These are phyloP conservation scores for Stenocarpella maydis DNA, from an alignment of 2,329 filamentous ascomycete species.

Conservation along the genomic window DNA sequence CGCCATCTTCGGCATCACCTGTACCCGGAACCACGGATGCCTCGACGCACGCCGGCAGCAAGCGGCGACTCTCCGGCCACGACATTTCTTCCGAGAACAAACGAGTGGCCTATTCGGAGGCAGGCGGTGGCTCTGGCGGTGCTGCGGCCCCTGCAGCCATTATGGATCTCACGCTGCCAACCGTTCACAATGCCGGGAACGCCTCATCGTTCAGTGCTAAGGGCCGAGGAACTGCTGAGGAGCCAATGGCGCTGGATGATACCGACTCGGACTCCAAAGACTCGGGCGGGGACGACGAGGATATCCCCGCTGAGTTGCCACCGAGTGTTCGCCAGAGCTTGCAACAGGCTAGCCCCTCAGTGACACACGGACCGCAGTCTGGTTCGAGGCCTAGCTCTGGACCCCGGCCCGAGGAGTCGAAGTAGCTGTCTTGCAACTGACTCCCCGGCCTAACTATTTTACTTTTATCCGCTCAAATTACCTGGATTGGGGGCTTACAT, in stretches of 20 bases:
- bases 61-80: constrained; percentile 21
- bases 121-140: constrained; percentile 16
- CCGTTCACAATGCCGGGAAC: not conserved
- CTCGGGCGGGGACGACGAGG: constrained; percentile 40
- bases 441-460: not conserved
- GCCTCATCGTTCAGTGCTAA: not conserved
- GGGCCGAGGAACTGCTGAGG: constrained; percentile 18
- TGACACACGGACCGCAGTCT: not conserved
- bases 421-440: not conserved
- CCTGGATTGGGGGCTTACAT: not conserved
- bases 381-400: not conserved
- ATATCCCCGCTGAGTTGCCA: constrained; percentile 46
- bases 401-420: not conserved
- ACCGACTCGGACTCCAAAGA: constrained; percentile 42
- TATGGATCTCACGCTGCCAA: constrained; percentile 24
- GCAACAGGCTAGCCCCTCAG: constrained; percentile 11
- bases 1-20: not conserved
- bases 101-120: constrained; percentile 27
- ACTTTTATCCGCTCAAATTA: too few relatives aligned
- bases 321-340: constrained; percentile 43
- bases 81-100: not conserved
- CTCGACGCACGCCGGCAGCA: constrained; percentile 14
- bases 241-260: constrained; percentile 35
- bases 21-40: not conserved
- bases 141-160: constrained; percentile 19